Evolutionary conservation across 345 rosid species (phyloP), one percentile per base, ranked within the genome.

Genomic region (Pseudoturritis turrita): DNA sequence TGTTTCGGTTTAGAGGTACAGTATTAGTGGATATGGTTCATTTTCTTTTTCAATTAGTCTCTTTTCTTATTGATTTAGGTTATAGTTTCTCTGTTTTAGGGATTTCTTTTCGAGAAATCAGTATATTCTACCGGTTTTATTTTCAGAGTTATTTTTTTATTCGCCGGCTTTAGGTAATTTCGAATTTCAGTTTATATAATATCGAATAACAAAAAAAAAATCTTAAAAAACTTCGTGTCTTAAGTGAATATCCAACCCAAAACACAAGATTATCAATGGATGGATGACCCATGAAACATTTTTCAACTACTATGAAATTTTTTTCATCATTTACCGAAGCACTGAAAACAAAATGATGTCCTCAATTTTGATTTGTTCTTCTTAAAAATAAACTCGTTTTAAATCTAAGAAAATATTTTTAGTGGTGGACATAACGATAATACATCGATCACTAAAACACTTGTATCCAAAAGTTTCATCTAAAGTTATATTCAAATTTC

Each of bases 341-440:
- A 47, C 31, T 57, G 23, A 44, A 66, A 51, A 61, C 15, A 29
- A 53, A 19, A 40, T 51, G 53, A 1, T 62, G 52, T 31, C 29
- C 28, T 40, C 62, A 62, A 62, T 40, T 19, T 62, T 31, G 39
- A 44, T 36, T 47, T 70, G 43, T 19, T 71, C 45, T 71, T 61
- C n/a, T 21, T 29, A 10, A 71, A 28, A 40, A n/a, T 6, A 51
- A 23, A 41, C 33, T 52, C 1, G 43, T 71, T 41, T 59, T 10
- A 46, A 21, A 33, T 33, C 2, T 57, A 28, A 57, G 25, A 18
- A 19, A 40, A 6, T 31, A 9, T 29, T 15, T n/a, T 5, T 64
- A 47, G 65, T 17, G 51, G 66, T 74, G 59, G 71, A 57, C 65
- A 35, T 56, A 14, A 46, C 19, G 8, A 69, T 46, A 43, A 11